These are phyloP conservation scores for Mucor plumbeus DNA, from an alignment of 371 early-diverging fungal species.

Conservation along the genomic window DNA sequence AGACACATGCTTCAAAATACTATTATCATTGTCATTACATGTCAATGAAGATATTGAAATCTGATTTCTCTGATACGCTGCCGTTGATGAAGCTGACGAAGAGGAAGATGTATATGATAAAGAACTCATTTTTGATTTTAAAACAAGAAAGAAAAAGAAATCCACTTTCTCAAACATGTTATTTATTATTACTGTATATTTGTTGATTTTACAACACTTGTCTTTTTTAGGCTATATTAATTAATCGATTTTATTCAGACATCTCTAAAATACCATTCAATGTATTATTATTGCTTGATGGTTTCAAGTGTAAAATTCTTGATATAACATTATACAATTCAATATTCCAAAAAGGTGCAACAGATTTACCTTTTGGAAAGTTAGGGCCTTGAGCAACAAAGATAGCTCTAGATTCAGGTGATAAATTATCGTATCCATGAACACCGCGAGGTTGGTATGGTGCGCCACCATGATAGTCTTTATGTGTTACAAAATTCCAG, in stretches of 20 bases:
- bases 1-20: too few relatives aligned
- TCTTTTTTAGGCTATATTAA: neutral
- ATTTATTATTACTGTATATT: constrained; percentile 6
- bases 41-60: constrained; percentile 38
- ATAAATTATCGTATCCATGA: constrained; percentile 88
- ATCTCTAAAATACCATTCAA: constrained; percentile 31
- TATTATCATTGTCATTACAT: neutral
- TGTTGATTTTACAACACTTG: constrained; percentile 1
- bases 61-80: constrained; percentile 5
- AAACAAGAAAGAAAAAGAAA: neutral
- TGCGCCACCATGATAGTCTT: constrained; percentile 29
- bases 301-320: constrained; percentile 44
- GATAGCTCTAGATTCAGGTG: constrained; percentile 84
- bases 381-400: constrained; percentile 86
- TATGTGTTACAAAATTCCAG: constrained; percentile 59
- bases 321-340: constrained; percentile 49
- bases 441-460: constrained; percentile 60
- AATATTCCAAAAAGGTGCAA: constrained; percentile 49
- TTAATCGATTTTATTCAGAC: neutral
- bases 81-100: neutral
- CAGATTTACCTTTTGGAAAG: constrained; percentile 44
- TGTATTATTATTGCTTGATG: constrained; percentile 49
- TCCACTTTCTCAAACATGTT: neutral
- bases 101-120: neutral
- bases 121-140: neutral